Evolutionary conservation across 1,284 basidiomycete species (phyloP), one percentile per base, ranked within the genome.

Genomic region (Mixia osmundae): DNA sequence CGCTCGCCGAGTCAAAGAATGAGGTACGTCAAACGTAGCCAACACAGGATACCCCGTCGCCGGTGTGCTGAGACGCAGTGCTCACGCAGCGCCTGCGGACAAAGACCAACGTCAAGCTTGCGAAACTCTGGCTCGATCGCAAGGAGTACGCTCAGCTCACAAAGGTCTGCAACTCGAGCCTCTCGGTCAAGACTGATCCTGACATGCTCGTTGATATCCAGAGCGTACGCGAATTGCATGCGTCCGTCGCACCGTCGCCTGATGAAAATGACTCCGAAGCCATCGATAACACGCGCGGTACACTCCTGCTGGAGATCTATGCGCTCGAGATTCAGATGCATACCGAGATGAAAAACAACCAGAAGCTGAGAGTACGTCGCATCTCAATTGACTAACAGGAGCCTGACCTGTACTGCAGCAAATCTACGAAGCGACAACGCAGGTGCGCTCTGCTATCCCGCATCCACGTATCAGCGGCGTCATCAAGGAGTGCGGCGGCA

Each of bases 251-350:
- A 1, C 55, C 57, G 1, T 45, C 47, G 33, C 45, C 47, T 19
- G 48, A 48, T 4, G 61, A 64, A 16, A 35, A 35, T 12, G 62
- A 62, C 23, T 70, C 67, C 23, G 75, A 70, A 33, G 66, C 65
- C 25, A 74, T 80, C 43, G 80, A 85, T 50, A 76, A 85, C 50
- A 78, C 78, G 7, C 72, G 76, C 33, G 83, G 82, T 7, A 89
- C 83, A 2, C 77, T 85, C 49, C 63, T 97, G 12, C 68, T 97
- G n/a, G 91, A 99, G 58, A 80, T 97, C 32, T 94, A 94, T 52
- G 87, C 91, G 0, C 70, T 95, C 32, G 89, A 99, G 57, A 97
- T 99, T 38, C 89, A 95, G 54, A 97, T 99, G 91, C 85, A 95
- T 59, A 87, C 85, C 48, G 85, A 94, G 57, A 77, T 74, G 46